Base-by-base conservation (phyloP, 306 rosid genomes). In the Erythrophleum fordii region DNA sequence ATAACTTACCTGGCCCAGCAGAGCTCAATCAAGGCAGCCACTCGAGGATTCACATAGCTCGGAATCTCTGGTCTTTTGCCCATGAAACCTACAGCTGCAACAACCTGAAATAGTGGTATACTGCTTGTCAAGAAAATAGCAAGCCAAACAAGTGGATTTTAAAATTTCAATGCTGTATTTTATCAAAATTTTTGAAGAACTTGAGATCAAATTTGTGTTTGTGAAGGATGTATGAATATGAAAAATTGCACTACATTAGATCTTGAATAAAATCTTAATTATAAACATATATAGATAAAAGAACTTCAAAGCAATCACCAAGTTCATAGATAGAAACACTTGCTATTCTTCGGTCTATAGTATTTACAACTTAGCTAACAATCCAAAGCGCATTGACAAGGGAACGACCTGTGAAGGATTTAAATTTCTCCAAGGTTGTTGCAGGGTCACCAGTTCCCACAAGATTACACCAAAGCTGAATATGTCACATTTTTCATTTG, bases 381-480 rank as follows among this genome's bases (percentile, higher is more conserved):
- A 62, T 29, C 29, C 18, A 42, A 46, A 65, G 64, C 41, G 44
- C 60, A 61, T 55, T 22, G 62, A 71, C 31, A 59, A 69, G 69
- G 79, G 26, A 72, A 69, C 61, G 70, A 95, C 97, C 97, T 95
- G 97, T 34, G 95, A 85, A 66, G 99, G 92, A 81, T 89, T 93
- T 60, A 86, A 84, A 62, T 82, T 83, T 80, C 86, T 83, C 99
- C 99, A 95, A 68, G 99, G 99, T 82, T 89, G 97, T 87, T 91
- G 93, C 82, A 93, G 75, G 44, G 99, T 95, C 69, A 89, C 87
- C 31, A 93, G 86, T 89, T 95, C 99, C 99, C 99, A 95, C 88
- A 95, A 88, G 76, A 95, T 91, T 61, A 95, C 92, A 75, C 93
- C 99, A 81, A 91, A 95, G 92, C 99, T 95, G 91, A 91, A 95